Evolutionary conservation across 257 asterid species (phyloP).

Genomic region (Schizonepeta tenuifolia): DNA sequence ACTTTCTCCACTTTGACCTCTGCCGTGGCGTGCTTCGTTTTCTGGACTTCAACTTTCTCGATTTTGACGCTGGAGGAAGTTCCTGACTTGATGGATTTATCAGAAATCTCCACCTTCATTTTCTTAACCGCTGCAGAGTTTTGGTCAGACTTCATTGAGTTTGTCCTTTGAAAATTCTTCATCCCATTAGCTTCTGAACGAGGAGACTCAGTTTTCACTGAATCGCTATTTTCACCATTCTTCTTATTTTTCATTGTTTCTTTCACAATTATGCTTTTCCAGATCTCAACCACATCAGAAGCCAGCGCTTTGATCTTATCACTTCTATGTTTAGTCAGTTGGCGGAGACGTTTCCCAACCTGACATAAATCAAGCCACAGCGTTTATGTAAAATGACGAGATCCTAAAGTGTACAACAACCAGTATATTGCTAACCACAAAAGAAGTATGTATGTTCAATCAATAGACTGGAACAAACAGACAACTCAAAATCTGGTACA

Average conservation of each 20-base stretch:
- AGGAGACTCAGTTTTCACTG: conserved; percentile 45
- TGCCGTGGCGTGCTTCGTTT: conserved; percentile 33
- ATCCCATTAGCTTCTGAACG: conserved; percentile 41
- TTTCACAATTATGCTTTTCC: conserved; percentile 77
- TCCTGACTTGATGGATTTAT: conserved; percentile 39
- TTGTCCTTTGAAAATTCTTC: conserved; percentile 48
- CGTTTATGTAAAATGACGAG: background rate
- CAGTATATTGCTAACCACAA: background rate
- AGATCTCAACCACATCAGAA: conserved; percentile 74
- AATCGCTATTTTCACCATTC: conserved; percentile 43
- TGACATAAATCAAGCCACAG: conserved; percentile 33
- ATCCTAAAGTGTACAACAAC: background rate
- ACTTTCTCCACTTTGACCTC: conserved; percentile 53
- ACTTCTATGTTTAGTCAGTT: conserved; percentile 84
- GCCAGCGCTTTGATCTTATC: conserved; percentile 76
- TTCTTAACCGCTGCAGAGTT: conserved; percentile 38
- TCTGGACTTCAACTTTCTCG: conserved; percentile 44
- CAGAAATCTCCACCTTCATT: conserved; percentile 52
- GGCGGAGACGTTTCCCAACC: conserved; percentile 92
- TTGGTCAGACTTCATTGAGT: conserved; percentile 57
- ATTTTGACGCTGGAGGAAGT: conserved; percentile 40
- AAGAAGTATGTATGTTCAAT: background rate
- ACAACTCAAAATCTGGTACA: background rate
- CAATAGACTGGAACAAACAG: background rate
- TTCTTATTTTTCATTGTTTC: conserved; percentile 67